Base-by-base conservation (phyloP, 352 stramenopile species). In the Pythium scleroteichum region DNA sequence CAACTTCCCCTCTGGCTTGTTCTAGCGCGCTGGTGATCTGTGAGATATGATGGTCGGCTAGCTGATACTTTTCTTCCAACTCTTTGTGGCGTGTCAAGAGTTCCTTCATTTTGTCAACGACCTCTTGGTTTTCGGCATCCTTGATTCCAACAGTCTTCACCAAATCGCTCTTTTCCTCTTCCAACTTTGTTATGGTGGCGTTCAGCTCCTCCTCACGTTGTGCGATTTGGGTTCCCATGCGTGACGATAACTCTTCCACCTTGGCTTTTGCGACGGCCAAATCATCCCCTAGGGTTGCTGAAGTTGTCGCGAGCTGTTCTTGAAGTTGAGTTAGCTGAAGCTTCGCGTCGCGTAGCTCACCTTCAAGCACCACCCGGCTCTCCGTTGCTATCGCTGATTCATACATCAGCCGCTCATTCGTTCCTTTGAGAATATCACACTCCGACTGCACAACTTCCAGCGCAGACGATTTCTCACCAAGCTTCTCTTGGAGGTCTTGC, bases 401-500 rank as follows among this genome's bases (percentile, higher is more conserved):
- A 7, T 59, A 39, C 14, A 5, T 17, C 0, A 54, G 19, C 0
- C 17, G 38, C n/a, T 54, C 20, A 12, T 50, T 59, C 7, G 47
- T 27, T 6, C 22, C 9, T 42, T 49, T 48, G 5, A 61, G n/a
- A 6, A 24, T 2, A 33, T 55, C 45, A 13, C 24, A 44, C 23
- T 67, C 59, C 29, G 68, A 63, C n/a, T 69, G 71, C 7, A 76
- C 26, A 14, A n/a, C 51, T 0, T 17, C 19, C 7, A 40, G 27
- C 13, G 48, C 24, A 9, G 51, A 35, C 0, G 53, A 32, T 10
- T 85, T 67, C 22, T 78, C 63, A 12, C 66, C 54, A 29, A 85
- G 48, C 2, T 62, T 64, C 22, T 85, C 72, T 55, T 87, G 73
- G 26, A 87, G 20, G 13, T 82, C 75, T 9, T 78, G 66, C 6